Evolutionary conservation across 495 filamentous ascomycete species (phyloP), one percentile per base, ranked within the genome.

Genomic region (Annulohypoxylon maeteangense): DNA sequence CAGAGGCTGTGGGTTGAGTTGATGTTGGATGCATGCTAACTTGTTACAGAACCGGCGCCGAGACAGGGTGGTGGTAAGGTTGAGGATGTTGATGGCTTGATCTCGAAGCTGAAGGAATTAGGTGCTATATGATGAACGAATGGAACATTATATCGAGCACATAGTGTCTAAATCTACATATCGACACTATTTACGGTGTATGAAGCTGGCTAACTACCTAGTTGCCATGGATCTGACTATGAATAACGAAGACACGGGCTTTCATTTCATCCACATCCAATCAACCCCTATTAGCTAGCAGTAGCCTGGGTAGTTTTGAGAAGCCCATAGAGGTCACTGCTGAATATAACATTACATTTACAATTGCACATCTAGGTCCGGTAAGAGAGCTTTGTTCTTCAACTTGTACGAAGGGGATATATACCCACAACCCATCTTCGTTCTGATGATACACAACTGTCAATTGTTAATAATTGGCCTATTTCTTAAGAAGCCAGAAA

Each of bases 61-160:
- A 87, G 95, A 79, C 88, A 97, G 82, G 95, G 96, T 42, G 95
- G 95, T 72, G 93, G 93, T 67, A 98, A 97, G 87, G 96, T 98
- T 32, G 93, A 95, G 76, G 91, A 97, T 87, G 96, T 99, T 34
- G 94, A 97, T 80, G 94, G 95, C 6, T 84, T 99, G 80, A 90
- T 99, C 72, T 81, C 85, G 11, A 97, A 93, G 87, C 81, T 99
- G 79, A 99, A 97, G 87, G 95, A 98, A 81, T 82, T 99, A 67
- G 95, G 95, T 62, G 96, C 94, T 62, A 82, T 99, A 78, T 97
- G 88, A 86, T 27, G 48, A 47, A 10, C 12, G 12, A 36, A 36
- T 40, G 56, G 45, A 61, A 54, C 34, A 57, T 62, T 65, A n/a
- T 27, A 62, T 54, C 16, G 1, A 48, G 38, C 23, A 18, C 38